Conservation (phyloP, 495 filamentous ascomycete species). For the Penicillium macrosclerotiorum region DNA sequence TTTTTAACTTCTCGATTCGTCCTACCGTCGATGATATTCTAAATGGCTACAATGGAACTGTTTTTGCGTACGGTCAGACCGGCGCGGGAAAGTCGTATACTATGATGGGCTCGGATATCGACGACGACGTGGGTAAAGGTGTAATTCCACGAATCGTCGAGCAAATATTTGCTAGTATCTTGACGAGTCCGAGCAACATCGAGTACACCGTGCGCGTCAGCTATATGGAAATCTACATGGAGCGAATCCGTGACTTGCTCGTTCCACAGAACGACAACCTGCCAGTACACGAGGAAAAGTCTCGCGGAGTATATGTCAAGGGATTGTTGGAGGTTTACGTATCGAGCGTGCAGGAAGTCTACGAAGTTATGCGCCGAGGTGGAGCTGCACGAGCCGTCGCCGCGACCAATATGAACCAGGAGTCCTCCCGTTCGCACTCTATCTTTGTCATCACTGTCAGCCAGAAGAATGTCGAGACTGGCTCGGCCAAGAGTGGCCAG, state of each 20-base stretch:
- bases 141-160: constrained; percentile 97
- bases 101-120: constrained; percentile 98
- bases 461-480: constrained; percentile 97
- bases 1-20: constrained; percentile 97
- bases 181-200: constrained; percentile 86
- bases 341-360: constrained; percentile 91
- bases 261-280: constrained; percentile 93
- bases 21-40: constrained; percentile 96
- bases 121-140: constrained; percentile 83
- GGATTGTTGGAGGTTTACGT: constrained; percentile 94
- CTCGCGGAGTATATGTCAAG: constrained; percentile 93
- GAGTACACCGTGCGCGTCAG: constrained; percentile 97
- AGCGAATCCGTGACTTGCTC: constrained; percentile 90
- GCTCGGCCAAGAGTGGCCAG: constrained; percentile 93
- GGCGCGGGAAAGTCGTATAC: constrained; percentile 98
- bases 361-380: constrained; percentile 94
- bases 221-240: constrained; percentile 99
- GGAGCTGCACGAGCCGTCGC: constrained; percentile 87
- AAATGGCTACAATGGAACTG: constrained; percentile 98
- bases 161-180: constrained; percentile 94
- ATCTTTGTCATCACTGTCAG: constrained; percentile 97
- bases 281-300: constrained; percentile 96
- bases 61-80: constrained; percentile 98
- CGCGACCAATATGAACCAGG: constrained; percentile 99
- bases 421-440: constrained; percentile 96